phyloP scores from a whole-genome alignment of 2,329 filamentous ascomycete genomes.

The Xylaria sp. region DNA sequence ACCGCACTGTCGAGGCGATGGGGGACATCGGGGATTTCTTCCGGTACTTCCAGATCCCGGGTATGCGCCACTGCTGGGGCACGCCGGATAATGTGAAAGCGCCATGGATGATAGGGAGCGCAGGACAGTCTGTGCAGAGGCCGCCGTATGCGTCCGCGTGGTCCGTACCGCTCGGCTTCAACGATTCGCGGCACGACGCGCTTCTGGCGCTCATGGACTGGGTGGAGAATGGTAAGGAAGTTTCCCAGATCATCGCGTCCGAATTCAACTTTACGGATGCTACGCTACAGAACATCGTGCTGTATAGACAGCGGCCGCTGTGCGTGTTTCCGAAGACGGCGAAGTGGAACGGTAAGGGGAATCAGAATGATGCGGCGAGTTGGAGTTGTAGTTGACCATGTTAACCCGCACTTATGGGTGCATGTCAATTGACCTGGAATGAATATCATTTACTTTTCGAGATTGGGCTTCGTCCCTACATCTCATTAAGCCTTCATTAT shows the following conservation, averaged over 20 bases:
- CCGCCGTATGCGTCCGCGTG: conserved; percentile 47
- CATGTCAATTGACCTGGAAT: background rate
- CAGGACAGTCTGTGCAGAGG: conserved; percentile 45
- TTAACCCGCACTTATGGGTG: background rate
- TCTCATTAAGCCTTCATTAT: too few species aligned
- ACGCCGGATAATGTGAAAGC: conserved; percentile 44
- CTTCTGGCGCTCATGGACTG: conserved; percentile 48
- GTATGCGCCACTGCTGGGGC: conserved; percentile 58
- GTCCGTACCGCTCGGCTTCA: conserved; percentile 45
- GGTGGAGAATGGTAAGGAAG: conserved; percentile 46
- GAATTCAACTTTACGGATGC: conserved; percentile 47
- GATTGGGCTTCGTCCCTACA: background rate
- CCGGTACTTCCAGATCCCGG: conserved; percentile 58
- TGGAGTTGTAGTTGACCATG: conserved; percentile 49
- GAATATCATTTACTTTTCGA: background rate
- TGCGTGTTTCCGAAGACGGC: conserved; percentile 53
- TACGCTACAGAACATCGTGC: conserved; percentile 43
- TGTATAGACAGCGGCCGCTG: conserved; percentile 56
- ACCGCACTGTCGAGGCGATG: conserved; percentile 44
- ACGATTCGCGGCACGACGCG: conserved; percentile 46
- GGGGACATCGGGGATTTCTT: conserved; percentile 59
- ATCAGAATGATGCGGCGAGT: conserved; percentile 48
- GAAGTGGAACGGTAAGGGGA: conserved; percentile 50
- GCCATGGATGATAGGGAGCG: conserved; percentile 49
- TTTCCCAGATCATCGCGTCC: conserved; percentile 46